A percentile compares a stretch with the other conserved stretches of the same genome.
Evolutionary conservation across 345 rosid species (phyloP).

Genomic region (Eutrema yunnanense): DNA sequence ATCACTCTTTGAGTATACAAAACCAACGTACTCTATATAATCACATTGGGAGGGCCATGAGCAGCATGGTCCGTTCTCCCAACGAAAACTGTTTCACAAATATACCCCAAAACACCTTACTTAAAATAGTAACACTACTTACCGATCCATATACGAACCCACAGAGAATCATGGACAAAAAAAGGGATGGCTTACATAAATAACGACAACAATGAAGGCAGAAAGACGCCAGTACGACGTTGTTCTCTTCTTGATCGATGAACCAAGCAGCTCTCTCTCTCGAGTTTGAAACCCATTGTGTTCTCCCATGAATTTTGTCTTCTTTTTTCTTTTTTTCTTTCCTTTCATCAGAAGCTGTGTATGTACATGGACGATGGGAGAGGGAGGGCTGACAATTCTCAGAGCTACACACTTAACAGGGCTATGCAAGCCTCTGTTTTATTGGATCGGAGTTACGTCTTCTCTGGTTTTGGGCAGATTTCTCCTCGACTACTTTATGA

Average conservation of each 20-base stretch:
- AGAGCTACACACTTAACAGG: background rate
- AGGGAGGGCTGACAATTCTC: background rate
- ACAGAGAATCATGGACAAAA: constrained; percentile 11
- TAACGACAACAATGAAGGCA: constrained; percentile 16
- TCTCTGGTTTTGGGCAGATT: background rate
- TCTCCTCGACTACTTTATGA: background rate
- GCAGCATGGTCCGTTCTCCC: background rate
- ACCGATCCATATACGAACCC: background rate
- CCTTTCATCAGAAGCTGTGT: constrained; percentile 9
- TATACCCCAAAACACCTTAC: constrained; percentile 16
- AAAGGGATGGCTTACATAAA: constrained; percentile 5
- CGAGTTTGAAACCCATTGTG: constrained; percentile 1
- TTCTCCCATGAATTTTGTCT: constrained; percentile 8
- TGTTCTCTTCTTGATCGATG: constrained; percentile 3
- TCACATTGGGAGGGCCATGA: constrained; percentile 7
- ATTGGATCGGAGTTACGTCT: constrained; percentile 27
- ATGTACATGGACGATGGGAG: constrained; percentile 17
- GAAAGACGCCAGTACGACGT: background rate
- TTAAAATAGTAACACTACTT: background rate
- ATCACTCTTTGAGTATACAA: background rate
- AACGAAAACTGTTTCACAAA: constrained; percentile 6
- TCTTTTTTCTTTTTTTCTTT: background rate
- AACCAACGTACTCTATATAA: background rate
- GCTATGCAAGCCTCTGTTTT: constrained; percentile 31
- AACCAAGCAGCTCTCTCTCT: constrained; percentile 19